Conservation (phyloP, 2,329 filamentous ascomycete species). For the Waltergamsia citrina region DNA sequence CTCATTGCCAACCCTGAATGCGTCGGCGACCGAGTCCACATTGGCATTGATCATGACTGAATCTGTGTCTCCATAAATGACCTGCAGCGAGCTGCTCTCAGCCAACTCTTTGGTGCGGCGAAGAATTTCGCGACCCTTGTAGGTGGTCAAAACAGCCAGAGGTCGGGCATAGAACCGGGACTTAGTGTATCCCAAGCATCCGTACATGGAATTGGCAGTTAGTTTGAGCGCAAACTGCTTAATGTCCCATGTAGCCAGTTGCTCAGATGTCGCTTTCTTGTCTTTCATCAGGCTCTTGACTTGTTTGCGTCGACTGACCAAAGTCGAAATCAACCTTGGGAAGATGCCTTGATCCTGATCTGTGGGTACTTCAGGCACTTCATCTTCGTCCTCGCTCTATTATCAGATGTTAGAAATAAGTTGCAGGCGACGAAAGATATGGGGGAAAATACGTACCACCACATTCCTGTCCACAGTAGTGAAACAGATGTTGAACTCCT, state of each 20-base stretch:
- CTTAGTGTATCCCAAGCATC: conserved; percentile 92
- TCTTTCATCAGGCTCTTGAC: conserved; percentile 98
- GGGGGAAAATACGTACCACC: conserved; percentile 44
- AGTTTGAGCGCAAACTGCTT: conserved; percentile 95
- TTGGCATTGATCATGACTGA: conserved; percentile 99
- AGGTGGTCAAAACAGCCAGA: conserved; percentile 90
- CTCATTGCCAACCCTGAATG: conserved; percentile 82
- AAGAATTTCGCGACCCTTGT: conserved; percentile 95
- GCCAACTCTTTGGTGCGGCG: conserved; percentile 92
- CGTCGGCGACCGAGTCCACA: conserved; percentile 84
- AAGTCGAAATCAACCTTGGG: conserved; percentile 80
- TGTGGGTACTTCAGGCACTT: conserved; percentile 75
- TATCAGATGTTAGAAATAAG: not conserved
- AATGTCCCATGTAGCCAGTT: conserved; percentile 93
- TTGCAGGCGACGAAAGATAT: too few relatives aligned
- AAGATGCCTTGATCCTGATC: conserved; percentile 77
- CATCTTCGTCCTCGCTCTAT: conserved; percentile 62
- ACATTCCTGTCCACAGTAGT: conserved; percentile 81
- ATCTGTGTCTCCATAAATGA: conserved; percentile 98
- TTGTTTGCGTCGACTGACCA: conserved; percentile 80
- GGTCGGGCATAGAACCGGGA: conserved; percentile 96
- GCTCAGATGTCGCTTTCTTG: conserved; percentile 73
- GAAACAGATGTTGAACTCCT: conserved; percentile 99
- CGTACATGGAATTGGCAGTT: conserved; percentile 99
- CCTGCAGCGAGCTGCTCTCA: conserved; percentile 80